Evolutionary conservation across 208 protist genomes (phyloP), one percentile per base, ranked within the genome.

Genomic region (Wallacemonas sp.): DNA sequence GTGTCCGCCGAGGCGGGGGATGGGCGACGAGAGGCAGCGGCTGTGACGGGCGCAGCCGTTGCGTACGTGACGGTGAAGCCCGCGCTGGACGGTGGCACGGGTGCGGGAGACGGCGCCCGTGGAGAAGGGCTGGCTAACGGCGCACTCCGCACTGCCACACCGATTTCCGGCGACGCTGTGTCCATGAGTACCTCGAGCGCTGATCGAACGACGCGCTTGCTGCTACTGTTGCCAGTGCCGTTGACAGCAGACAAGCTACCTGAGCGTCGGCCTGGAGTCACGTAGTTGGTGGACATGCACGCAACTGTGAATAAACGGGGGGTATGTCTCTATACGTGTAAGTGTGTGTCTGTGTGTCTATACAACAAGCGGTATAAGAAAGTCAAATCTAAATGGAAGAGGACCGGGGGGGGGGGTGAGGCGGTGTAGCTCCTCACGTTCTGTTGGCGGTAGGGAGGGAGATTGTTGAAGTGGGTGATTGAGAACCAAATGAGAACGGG

Each of bases 101-200:
- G 46, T 1, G 21, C n/a, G n/a, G 19, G 17, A 9, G 56, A 16
- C 29, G 41, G 16, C 23, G 41, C 21, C 19, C 23, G 55, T n/a
- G 26, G 66, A 4, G 66, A 17, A 9, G 43, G 33, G 32, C 34
- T 55, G 19, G 65, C 55, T 62, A 60, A 44, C 47, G 26, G 52
- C 46, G 32, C 43, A 54, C 29, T 9, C 23, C 33, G n/a, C 23
- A 38, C 49, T 24, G 46, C 17, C 9, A 33, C 3, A 27, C 30
- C 23, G 14, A 41, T 68, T 24, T 58, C 83, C 4, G 87, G 87
- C 4, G 87, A 82, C 6, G 80, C 60, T 0, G 79, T 81, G 2
- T 90, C 81, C 49, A 81, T 70, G 34, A 93, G 61, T 33, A 75
- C 46, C 69, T 93, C 87, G 11, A 93, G 71, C 0, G 87, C 87